Evolutionary conservation across 805 yeast genomes (phyloP), one percentile per base, ranked within the genome.

Genomic region (Henningerozyma blattae): DNA sequence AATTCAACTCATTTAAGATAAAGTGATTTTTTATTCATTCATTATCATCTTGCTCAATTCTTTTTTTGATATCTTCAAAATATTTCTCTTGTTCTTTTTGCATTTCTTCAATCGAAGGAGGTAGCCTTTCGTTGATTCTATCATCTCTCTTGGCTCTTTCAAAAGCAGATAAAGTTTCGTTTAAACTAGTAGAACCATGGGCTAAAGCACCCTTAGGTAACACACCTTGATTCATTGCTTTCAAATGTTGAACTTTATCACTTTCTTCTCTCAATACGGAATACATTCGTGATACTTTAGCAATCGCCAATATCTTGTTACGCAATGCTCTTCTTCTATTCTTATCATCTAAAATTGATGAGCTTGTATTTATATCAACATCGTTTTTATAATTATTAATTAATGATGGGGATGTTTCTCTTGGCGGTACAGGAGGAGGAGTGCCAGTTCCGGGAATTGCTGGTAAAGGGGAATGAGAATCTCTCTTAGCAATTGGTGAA

Each of bases 241-340:
- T 84, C 48, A 89, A 66, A 49, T 79, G 84, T 33, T 78, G 77
- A 32, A 89, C 91, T 44, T 75, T 75, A 55, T 84, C 96, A 31
- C 87, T 70, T 50, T 89, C 95, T 52, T 84, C 86, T 44, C 96
- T 70, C 46, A 89, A 65, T 6, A 87, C 79, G 41, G 77, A 79
- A 59, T 81, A 87, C 94, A 89, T 84, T 37, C 95, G 71, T 17
- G 95, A 79, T 44, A 89, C 84, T 44, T 94, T 73, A n/a, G 97
- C 97, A 58, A 89, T 91, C 12, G 97, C 97, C 47, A 89, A 60
- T 34, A 91, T 82, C 65, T 89, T 89, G 58, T 83, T 86, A 42
- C 89, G 71, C 38, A 86, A 62, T 1, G 84, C 77, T 44, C 70
- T 62, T 42, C 68, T 63, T 45, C 52, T 54, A 25, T 45, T 44